Conservation (phyloP, 2,329 filamentous ascomycete species). For the Helicocarpus griseus region DNA sequence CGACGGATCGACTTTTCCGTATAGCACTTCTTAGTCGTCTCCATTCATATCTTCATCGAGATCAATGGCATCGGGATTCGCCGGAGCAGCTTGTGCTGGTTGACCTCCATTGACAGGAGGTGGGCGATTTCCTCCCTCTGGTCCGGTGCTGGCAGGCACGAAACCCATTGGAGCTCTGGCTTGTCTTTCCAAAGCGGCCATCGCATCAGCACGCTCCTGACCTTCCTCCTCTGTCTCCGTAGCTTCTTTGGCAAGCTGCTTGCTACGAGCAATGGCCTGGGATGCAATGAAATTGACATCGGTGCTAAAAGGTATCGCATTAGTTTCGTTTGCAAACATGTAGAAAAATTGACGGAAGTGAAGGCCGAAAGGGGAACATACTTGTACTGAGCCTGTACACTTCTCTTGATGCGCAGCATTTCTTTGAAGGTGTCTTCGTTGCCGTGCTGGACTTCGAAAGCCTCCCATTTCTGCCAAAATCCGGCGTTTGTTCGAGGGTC, state of each 20-base stretch:
- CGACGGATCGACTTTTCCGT: neutral
- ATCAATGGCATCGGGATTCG: constrained; percentile 82
- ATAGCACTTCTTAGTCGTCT: neutral
- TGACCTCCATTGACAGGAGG: constrained; percentile 28
- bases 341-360: neutral
- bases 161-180: constrained; percentile 84
- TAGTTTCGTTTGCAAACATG: neutral
- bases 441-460: constrained; percentile 93
- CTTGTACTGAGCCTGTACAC: constrained; percentile 96
- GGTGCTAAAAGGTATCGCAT: constrained; percentile 43
- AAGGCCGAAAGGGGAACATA: constrained; percentile 27
- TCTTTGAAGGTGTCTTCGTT: constrained; percentile 99
- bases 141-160: constrained; percentile 71
- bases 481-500: constrained; percentile 81
- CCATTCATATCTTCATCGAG: constrained; percentile 48
- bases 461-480: constrained; percentile 96
- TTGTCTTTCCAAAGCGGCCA: constrained; percentile 80
- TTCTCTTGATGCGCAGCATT: constrained; percentile 95
- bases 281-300: constrained; percentile 98
- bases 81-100: constrained; percentile 27
- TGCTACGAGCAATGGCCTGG: constrained; percentile 76
- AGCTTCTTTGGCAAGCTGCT: constrained; percentile 41
- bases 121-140: constrained; percentile 50
- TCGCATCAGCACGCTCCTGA: constrained; percentile 59
- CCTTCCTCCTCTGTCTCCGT: constrained; percentile 32